phyloP scores from a whole-genome alignment of 176 grass and related monocot species.

The Eragrostis nindensis region DNA sequence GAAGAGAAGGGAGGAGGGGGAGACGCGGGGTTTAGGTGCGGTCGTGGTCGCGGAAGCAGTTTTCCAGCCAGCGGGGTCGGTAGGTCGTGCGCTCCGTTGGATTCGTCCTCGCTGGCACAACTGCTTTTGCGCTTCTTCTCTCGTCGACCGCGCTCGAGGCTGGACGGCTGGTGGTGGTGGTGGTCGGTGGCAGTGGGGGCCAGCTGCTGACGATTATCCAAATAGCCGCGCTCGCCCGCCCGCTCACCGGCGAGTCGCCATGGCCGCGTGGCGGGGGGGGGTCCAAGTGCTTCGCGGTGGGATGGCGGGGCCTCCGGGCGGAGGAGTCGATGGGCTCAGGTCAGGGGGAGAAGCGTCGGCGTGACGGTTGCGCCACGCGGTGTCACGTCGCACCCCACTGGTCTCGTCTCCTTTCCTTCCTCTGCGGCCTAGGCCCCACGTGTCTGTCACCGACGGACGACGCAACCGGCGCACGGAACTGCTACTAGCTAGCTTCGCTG shows the following conservation, averaged over 20 bases:
- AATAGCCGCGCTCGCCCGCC: background rate
- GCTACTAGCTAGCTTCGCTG: background rate
- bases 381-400: background rate
- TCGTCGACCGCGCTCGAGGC: background rate
- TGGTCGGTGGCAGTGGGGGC: slow-evolving; percentile 31
- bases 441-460: background rate
- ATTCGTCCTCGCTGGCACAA: slow-evolving; percentile 5
- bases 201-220: background rate
- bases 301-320: background rate
- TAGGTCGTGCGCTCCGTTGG: background rate
- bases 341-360: background rate
- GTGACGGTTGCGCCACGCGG: slow-evolving; percentile 21
- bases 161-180: no score
- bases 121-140: no score
- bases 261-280: background rate
- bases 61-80: background rate
- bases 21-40: background rate
- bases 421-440: no score
- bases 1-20: background rate
- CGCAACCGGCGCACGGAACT: background rate
- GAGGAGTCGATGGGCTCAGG: background rate
- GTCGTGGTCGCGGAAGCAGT: background rate
- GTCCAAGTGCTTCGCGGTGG: background rate
- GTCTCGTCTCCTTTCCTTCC: background rate
- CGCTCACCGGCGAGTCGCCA: background rate